Evolutionary conservation across 78 protist genomes (phyloP).

Genomic region (Chrysochromulina parva): DNA sequence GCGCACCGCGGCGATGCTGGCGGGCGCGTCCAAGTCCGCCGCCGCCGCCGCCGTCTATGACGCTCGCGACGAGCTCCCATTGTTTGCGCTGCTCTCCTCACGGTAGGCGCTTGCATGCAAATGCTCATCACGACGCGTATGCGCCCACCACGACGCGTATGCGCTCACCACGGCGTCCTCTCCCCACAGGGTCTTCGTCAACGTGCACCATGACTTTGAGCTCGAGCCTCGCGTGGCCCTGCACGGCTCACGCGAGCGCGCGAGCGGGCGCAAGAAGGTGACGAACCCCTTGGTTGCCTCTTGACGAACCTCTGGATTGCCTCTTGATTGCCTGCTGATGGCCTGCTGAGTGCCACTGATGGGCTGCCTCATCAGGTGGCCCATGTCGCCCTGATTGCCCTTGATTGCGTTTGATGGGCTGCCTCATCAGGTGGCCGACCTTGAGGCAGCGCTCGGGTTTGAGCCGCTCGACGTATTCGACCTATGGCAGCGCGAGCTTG

Average conservation of each 20-base stretch:
- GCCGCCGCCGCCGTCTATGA: background rate
- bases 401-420: no score
- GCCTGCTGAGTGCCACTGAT: no score
- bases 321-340: no score
- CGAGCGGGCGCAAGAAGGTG: background rate
- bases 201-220: conserved; percentile 22
- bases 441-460: background rate
- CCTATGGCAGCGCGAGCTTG: background rate
- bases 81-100: background rate
- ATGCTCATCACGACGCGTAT: no score
- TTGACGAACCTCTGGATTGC: no score
- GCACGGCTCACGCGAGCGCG: background rate
- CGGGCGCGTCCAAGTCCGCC: no score
- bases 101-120: background rate
- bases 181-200: background rate
- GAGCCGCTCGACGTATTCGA: background rate
- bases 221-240: background rate
- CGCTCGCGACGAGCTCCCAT: background rate
- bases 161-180: no score
- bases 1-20: no score
- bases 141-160: no score
- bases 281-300: background rate
- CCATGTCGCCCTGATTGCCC: no score
- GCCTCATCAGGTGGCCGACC: background rate
- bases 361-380: no score